Base-by-base conservation (phyloP, 352 stramenopile genomes). In the Phytopythium delawarense region DNA sequence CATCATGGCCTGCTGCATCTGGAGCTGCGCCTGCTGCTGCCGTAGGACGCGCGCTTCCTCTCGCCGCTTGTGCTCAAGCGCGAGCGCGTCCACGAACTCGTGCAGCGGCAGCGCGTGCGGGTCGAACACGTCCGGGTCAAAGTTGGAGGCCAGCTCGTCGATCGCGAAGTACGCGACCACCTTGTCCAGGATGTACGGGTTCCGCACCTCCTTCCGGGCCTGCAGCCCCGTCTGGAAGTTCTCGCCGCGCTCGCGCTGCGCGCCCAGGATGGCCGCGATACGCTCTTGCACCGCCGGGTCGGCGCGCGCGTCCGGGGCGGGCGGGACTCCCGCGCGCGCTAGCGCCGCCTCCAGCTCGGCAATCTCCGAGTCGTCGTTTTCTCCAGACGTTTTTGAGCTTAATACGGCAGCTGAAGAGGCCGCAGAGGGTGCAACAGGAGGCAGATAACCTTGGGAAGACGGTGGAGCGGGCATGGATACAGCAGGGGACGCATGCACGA, bases 121-220 rank as follows among this genome's bases (percentile, higher is more conserved):
- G 61, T 96, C 80, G 35, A 92, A 96, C 20, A 91, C 66, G n/a
- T 73, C 51, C 16, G 59, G 51, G 20, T 69, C 35, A 49, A 93
- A 92, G 60, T 94, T 91, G 42, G 81, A 83, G 16, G 84, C 73
- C 44, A 91, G 69, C 66, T 96, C 81, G 58, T 96, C 79, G 62
- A 96, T 96, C 39, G 65, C 75, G 65, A 93, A 96, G 65, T 93
- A 93, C 37, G 86, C 85, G 52, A 96, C 85, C 56, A 96, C 80
- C 54, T 93, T 94, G 42, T 92, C 74, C 11, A 96, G 70, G 61
- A 96, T 92, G 71, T 92, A 91, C 32, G 87, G 87, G 70, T 96
- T 96, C 54, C 76, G 75, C 49, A 96, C 86, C 57, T 96, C 87
- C 60, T 92, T 92, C 69, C 92, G 91, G 57, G 72, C 79, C 64